Conservation (phyloP, 2,329 filamentous ascomycete genomes). For the Trichophaea hybrida region DNA sequence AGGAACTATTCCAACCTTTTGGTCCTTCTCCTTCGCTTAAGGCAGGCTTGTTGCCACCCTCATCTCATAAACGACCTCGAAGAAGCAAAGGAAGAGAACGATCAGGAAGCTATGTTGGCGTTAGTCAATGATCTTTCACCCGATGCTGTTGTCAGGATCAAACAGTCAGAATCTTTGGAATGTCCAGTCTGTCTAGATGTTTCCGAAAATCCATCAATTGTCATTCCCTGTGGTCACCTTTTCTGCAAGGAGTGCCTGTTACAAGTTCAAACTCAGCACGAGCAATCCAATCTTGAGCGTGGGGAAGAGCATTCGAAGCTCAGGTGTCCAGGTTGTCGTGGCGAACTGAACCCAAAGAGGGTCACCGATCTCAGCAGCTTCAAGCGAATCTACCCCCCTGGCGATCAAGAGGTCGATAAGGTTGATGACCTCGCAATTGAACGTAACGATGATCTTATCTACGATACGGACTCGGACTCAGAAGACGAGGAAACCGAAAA, state of each 20-base stretch:
- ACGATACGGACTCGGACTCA: slow-evolving; percentile 26
- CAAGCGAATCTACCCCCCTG: slow-evolving; percentile 54
- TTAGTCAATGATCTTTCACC: slow-evolving; percentile 47
- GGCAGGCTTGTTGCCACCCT: slow-evolving; percentile 68
- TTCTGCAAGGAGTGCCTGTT: slow-evolving; percentile 65
- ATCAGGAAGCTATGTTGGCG: slow-evolving; percentile 43
- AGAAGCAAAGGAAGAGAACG: slow-evolving; percentile 33
- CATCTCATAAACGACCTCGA: slow-evolving; percentile 51
- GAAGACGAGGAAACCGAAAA: slow-evolving; percentile 30
- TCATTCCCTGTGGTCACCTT: slow-evolving; percentile 71
- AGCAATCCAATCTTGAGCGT: slow-evolving; percentile 41
- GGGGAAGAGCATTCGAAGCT: slow-evolving; percentile 44
- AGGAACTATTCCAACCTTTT: slow-evolving; percentile 67
- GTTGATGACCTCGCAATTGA: neutral
- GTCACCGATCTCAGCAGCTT: slow-evolving; percentile 64
- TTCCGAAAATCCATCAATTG: slow-evolving; percentile 58
- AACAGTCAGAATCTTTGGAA: slow-evolving; percentile 15
- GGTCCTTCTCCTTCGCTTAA: slow-evolving; percentile 63
- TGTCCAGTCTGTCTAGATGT: slow-evolving; percentile 57
- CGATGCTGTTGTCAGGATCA: slow-evolving; percentile 29
- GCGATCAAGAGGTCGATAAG: slow-evolving; percentile 27
- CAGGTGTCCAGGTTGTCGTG: slow-evolving; percentile 66
- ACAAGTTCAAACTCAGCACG: slow-evolving; percentile 48
- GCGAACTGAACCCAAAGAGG: slow-evolving; percentile 48
- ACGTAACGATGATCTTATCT: slow-evolving; percentile 19